phyloP scores from a whole-genome alignment of 2,329 filamentous ascomycete species.

The Pseudogymnoascus sp. region DNA sequence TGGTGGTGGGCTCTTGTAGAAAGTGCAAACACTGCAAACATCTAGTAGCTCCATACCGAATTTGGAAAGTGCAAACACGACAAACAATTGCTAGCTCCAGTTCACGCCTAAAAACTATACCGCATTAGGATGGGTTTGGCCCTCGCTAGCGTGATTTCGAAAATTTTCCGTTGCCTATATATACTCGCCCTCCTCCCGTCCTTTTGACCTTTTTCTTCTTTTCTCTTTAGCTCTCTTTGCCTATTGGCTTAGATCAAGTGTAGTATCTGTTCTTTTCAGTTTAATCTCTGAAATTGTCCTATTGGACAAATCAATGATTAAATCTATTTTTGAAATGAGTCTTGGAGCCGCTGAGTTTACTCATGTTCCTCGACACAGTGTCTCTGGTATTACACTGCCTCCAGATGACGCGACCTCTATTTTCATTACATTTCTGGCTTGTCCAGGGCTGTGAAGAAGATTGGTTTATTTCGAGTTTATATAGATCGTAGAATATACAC shows the following conservation, averaged over 20 bases:
- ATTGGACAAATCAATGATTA: slow-evolving; percentile 67
- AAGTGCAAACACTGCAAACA: not conserved
- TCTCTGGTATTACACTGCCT: slow-evolving; percentile 70
- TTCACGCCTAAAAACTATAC: not conserved
- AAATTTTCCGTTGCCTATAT: not conserved
- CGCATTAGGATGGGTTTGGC: not conserved
- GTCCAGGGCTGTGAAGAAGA: slow-evolving; percentile 52
- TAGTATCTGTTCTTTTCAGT: slow-evolving; percentile 97
- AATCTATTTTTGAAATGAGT: slow-evolving; percentile 64
- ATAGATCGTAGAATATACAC: not conserved
- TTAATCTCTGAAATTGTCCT: slow-evolving; percentile 86
- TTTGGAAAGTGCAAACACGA: slow-evolving; percentile 5
- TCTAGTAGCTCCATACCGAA: not conserved
- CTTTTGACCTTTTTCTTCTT: slow-evolving; percentile 1
- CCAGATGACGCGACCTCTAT: slow-evolving; percentile 58
- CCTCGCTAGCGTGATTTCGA: slow-evolving; percentile 2
- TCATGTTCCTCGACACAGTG: slow-evolving; percentile 58
- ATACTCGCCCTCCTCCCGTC: not conserved
- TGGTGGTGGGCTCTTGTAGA: not conserved
- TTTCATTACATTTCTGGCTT: slow-evolving; percentile 53
- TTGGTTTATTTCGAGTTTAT: not conserved
- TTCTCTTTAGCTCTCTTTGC: slow-evolving; percentile 45
- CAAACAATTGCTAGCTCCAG: not conserved
- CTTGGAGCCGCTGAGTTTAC: slow-evolving; percentile 62
- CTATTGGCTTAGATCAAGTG: slow-evolving; percentile 81